These are phyloP conservation scores for Hymenoscyphus fructigenus DNA, from an alignment of 2,329 filamentous ascomycete genomes.

Conservation along the genomic window DNA sequence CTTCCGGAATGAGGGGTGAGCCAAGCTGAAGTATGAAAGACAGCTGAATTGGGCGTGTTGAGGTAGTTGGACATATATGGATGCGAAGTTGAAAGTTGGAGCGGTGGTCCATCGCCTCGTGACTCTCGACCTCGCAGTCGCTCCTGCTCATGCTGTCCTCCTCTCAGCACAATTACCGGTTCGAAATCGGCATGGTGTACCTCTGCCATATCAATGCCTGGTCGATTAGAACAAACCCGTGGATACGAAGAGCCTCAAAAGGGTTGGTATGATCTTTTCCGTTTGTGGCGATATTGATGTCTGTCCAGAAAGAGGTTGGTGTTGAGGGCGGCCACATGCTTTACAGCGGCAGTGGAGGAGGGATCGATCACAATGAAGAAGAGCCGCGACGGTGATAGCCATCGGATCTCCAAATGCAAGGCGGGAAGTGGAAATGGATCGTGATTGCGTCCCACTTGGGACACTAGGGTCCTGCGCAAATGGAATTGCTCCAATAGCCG, in stretches of 20 bases:
- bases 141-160: not conserved
- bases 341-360: not conserved
- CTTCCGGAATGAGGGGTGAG: not conserved
- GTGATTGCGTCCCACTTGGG: not conserved
- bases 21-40: not conserved
- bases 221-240: not conserved
- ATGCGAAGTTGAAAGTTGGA: conserved; percentile 3
- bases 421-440: not conserved
- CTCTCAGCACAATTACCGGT: not conserved
- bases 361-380: conserved; percentile 3
- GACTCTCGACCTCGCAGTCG: not conserved
- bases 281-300: not conserved
- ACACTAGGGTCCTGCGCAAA: not conserved
- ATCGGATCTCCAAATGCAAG: not conserved
- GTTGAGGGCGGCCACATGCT: not conserved
- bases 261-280: not conserved
- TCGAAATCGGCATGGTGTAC: not conserved
- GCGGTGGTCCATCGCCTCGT: not conserved
- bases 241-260: not conserved
- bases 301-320: not conserved
- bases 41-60: not conserved
- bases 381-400: not conserved
- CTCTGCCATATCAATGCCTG: conserved; percentile 3
- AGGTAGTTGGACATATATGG: not conserved
- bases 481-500: not conserved